Base-by-base conservation (phyloP, 257 asterid genomes). In the Nicotiana tomentosiformis region DNA sequence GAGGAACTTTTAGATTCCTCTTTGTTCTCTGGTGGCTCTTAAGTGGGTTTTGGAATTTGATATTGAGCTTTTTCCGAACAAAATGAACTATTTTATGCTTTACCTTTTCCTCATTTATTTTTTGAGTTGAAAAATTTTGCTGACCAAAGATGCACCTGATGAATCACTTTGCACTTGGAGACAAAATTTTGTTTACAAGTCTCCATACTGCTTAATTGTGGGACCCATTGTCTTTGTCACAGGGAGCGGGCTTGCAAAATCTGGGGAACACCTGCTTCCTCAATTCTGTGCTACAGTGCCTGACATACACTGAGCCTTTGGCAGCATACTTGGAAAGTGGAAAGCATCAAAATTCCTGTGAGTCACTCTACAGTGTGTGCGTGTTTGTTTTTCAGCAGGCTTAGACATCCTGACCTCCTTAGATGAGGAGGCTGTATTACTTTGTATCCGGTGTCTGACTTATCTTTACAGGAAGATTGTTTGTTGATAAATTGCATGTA, bases 181-280 rank as follows among this genome's bases (percentile, higher is more conserved):
- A 84, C 76, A 29, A 60, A 62, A 29, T 11, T n/a, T 66, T 78
- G 26, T 53, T 37, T 67, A 74, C 76, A 76, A 56, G 77, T 57
- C 76, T 53, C 68, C 77, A 23, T n/a, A 43, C 69, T 35, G 80
- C 79, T 67, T 88, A 83, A 83, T 72, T 39, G 46, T 23, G 29
- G 10, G 76, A 66, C 83, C 58, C 66, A 55, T 61, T 78, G 83
- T 43, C 39, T 66, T 72, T 67, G 84, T 87, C 87, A 78, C 97
- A 96, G 99, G 99, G 99, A 69, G 99, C 99, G 30, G 99, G 99
- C 64, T 88, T 96, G 86, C 97, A 94, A 83, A 96, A 96, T 85
- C 99, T 96, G 49, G 99, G 99, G 78, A 96, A 96, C 69, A 96
- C 99, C 9, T 96, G 99, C 86, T 96, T 91, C 80, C 95, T 96